Percentiles rank a stretch among this genome's conserved stretches.
Conservation (phyloP, 805 yeast species). For the Cyberlindnera amylophila region DNA sequence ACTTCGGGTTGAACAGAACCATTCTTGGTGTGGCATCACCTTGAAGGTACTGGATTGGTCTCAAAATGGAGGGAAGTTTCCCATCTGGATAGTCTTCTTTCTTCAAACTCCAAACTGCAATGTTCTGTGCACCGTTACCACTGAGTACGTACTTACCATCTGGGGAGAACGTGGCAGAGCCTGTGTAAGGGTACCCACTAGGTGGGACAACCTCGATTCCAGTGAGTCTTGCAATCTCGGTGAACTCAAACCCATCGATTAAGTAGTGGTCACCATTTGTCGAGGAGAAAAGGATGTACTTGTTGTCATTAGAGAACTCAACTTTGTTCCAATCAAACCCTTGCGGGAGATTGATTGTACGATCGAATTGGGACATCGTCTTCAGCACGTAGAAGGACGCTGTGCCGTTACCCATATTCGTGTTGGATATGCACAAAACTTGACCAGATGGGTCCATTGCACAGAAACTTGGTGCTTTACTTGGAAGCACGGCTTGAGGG, state of each 20-base stretch:
- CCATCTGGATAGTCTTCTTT: conserved; percentile 22
- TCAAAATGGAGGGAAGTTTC: conserved; percentile 27
- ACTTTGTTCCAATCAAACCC: conserved; percentile 53
- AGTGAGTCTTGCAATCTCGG: conserved; percentile 39
- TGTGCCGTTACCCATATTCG: conserved; percentile 31
- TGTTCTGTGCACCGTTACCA: conserved; percentile 50
- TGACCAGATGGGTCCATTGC: conserved; percentile 84
- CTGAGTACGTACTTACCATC: conserved; percentile 62
- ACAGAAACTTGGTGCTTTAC: conserved; percentile 50
- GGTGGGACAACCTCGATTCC: conserved; percentile 44
- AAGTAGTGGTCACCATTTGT: conserved; percentile 56
- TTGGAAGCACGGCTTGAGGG: conserved; percentile 58
- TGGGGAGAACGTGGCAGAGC: conserved; percentile 58
- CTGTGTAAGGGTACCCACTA: conserved; percentile 45
- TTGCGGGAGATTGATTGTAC: conserved; percentile 37
- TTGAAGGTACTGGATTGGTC: conserved; percentile 14
- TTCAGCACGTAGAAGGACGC: conserved; percentile 61
- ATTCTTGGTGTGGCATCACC: conserved; percentile 38
- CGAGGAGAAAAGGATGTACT: conserved; percentile 53
- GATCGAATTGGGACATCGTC: conserved; percentile 38
- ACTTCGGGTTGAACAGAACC: conserved; percentile 38
- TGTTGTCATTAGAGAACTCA: conserved; percentile 80
- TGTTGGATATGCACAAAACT: conserved; percentile 67
- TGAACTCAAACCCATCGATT: conserved; percentile 68
- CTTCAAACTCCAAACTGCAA: conserved; percentile 50